These are phyloP conservation scores for Antarctomyces pellizariae DNA, from an alignment of 495 filamentous ascomycete genomes.

Conservation along the genomic window DNA sequence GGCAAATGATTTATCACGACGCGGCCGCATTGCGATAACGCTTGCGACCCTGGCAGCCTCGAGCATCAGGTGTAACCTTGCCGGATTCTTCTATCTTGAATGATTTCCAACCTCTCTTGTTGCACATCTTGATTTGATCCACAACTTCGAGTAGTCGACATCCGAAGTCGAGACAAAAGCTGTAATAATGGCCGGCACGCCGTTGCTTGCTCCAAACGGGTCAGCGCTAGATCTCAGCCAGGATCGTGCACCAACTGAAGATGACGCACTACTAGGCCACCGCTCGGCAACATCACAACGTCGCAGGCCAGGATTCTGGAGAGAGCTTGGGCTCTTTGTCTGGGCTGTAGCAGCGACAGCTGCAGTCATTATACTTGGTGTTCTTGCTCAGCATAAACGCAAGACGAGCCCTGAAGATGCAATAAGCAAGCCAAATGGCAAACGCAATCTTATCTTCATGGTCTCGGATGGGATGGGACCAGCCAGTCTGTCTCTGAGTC, in stretches of 20 bases:
- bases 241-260: constrained; percentile 9
- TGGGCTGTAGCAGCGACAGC: constrained; percentile 84
- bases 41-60: too few species aligned
- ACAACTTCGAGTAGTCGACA: too few species aligned
- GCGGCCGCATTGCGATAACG: too few species aligned
- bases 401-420: constrained; percentile 12
- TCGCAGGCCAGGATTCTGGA: constrained; percentile 8
- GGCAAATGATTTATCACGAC: too few species aligned
- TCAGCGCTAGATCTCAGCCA: too few species aligned
- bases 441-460: constrained; percentile 93
- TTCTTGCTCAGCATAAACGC: constrained; percentile 43
- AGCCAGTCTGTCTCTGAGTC: constrained; percentile 62
- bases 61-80: too few species aligned
- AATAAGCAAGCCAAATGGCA: constrained; percentile 27
- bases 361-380: constrained; percentile 48
- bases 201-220: too few species aligned
- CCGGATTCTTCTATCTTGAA: too few species aligned
- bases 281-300: not conserved
- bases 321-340: constrained; percentile 47
- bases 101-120: too few species aligned
- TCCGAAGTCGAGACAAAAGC: too few species aligned
- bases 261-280: constrained; percentile 10
- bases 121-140: too few species aligned
- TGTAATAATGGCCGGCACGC: too few species aligned
- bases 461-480: constrained; percentile 97